These are phyloP conservation scores for Flaveria ramosissima DNA, from an alignment of 129 eudicot genomes.

Conservation along the genomic window DNA sequence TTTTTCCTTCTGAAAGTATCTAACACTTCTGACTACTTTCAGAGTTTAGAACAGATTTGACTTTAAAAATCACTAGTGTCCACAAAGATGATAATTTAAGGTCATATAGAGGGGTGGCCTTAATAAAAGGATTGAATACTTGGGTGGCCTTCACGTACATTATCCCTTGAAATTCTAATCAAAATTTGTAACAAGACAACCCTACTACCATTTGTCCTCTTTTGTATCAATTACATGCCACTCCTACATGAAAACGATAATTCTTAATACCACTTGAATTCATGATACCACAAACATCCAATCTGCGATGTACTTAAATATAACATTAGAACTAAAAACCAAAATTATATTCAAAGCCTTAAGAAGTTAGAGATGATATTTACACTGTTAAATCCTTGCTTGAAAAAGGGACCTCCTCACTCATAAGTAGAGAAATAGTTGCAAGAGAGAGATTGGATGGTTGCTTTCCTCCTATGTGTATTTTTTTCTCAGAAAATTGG, in stretches of 20 bases:
- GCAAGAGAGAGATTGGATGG: constrained; percentile 76
- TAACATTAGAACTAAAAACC: constrained; percentile 12
- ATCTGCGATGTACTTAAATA: constrained; percentile 4
- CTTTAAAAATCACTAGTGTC: constrained; percentile 1
- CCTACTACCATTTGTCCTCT: constrained; percentile 15
- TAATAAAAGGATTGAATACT: not conserved
- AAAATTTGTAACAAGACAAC: constrained; percentile 5
- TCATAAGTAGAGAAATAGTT: constrained; percentile 68
- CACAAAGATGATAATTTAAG: constrained; percentile 6
- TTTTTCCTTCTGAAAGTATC: constrained; percentile 12
- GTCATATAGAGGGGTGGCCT: not conserved
- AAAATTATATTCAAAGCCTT: constrained; percentile 4
- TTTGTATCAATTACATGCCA: constrained; percentile 8
- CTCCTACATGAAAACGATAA: constrained; percentile 13
- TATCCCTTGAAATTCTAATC: not conserved
- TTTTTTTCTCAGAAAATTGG: constrained; percentile 68
- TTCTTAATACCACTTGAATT: not conserved
- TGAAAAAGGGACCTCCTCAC: constrained; percentile 80
- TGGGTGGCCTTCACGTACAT: not conserved
- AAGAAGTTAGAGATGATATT: constrained; percentile 37
- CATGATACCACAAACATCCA: constrained; percentile 13
- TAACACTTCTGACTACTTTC: constrained; percentile 15
- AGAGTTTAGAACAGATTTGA: constrained; percentile 12
- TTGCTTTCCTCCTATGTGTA: constrained; percentile 89
- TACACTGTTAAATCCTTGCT: constrained; percentile 58